A percentile compares a stretch with the other conserved stretches of the same genome.
Conservation (phyloP, 2,329 filamentous ascomycete genomes). For the Apiospora pterosperma region DNA sequence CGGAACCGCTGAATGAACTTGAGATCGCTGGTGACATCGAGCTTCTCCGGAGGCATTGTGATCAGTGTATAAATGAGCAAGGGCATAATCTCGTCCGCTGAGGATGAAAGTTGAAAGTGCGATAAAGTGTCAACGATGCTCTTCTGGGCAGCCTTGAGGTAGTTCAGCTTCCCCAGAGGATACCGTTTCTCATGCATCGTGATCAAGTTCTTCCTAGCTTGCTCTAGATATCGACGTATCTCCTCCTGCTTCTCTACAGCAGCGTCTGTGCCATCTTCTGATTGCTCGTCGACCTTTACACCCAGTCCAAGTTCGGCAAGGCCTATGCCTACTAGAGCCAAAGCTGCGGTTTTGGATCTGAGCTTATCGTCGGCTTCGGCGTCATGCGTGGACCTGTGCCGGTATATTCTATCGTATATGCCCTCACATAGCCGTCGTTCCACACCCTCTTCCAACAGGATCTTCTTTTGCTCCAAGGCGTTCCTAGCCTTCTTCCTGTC, state of each 20-base stretch:
- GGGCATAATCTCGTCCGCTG: constrained; percentile 94
- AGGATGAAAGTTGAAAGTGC: constrained; percentile 72
- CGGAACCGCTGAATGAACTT: constrained; percentile 92
- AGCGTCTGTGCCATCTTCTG: constrained; percentile 52
- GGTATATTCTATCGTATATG: constrained; percentile 84
- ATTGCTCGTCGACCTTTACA: constrained; percentile 62
- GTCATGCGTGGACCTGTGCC: constrained; percentile 87
- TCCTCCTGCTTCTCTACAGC: constrained; percentile 60
- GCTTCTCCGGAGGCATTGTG: constrained; percentile 78
- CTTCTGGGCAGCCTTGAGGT: constrained; percentile 85
- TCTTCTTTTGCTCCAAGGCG: constrained; percentile 72
- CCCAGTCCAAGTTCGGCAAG: constrained; percentile 68
- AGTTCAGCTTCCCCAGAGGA: constrained; percentile 85
- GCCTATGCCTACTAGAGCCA: constrained; percentile 88
- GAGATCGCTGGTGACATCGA: constrained; percentile 92
- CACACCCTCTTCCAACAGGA: constrained; percentile 82
- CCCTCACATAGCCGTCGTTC: constrained; percentile 82
- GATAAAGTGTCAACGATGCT: constrained; percentile 84
- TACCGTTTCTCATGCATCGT: constrained; percentile 85
- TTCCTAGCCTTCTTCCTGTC: constrained; percentile 76
- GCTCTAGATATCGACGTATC: constrained; percentile 68
- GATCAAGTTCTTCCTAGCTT: constrained; percentile 67
- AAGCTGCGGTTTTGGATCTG: constrained; percentile 86
- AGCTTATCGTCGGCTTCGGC: constrained; percentile 94
- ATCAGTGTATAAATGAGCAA: constrained; percentile 96